Percentiles rank a stretch among this genome's conserved stretches.
phyloP scores from a whole-genome alignment of 2,329 filamentous ascomycete species.

The Colletotrichum truncatum region DNA sequence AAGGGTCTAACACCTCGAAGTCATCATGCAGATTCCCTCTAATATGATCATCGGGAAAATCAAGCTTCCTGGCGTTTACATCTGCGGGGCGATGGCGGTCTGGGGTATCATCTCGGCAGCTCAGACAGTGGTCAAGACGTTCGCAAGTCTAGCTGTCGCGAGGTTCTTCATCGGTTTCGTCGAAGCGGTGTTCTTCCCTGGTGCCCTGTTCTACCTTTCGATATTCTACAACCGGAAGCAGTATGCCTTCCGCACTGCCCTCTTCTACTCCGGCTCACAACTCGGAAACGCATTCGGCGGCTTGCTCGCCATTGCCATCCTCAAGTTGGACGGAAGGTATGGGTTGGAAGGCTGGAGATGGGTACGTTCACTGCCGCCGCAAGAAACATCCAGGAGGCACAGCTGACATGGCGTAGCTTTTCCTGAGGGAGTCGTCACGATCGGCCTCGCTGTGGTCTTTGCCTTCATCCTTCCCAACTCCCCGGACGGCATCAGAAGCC shows the following conservation, averaged over 20 bases:
- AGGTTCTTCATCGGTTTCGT: constrained; percentile 20
- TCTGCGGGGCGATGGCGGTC: constrained; percentile 32
- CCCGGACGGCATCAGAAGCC: constrained; percentile 4
- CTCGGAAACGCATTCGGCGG: not conserved
- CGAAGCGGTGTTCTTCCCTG: constrained; percentile 5
- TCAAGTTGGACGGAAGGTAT: not conserved
- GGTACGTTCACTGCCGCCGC: not conserved
- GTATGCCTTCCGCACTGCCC: not conserved
- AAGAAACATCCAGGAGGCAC: not conserved
- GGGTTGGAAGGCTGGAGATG: not conserved
- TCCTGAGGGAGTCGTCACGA: constrained; percentile 21
- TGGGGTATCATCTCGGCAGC: constrained; percentile 34
- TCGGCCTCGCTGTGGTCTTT: constrained; percentile 19
- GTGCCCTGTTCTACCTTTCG: not conserved
- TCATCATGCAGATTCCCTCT: not conserved
- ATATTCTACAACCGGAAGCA: not conserved
- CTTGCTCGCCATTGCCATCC: not conserved
- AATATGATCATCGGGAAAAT: constrained; percentile 1
- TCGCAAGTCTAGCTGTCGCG: constrained; percentile 24
- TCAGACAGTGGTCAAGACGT: not conserved
- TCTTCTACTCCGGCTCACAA: constrained; percentile 2
- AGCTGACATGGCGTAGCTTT: not conserved
- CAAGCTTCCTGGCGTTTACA: constrained; percentile 15
- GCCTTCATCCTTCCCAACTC: constrained; percentile 24
- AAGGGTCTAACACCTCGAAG: not conserved